Conservation (phyloP, 192 early-diverging fungal species). For the Helicostylum pulchrum region DNA sequence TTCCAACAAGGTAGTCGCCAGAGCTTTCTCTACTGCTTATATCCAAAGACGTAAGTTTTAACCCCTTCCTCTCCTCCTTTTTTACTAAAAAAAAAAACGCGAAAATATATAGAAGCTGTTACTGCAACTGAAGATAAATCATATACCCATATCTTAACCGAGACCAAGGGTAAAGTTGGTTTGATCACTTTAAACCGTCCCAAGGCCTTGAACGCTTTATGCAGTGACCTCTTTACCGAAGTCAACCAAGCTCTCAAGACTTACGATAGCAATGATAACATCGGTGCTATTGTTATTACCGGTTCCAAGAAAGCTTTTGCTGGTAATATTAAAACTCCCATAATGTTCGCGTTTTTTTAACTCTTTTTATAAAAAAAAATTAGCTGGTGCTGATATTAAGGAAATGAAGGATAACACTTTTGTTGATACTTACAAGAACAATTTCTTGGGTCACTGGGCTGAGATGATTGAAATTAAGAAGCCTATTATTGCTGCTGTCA, state of each 20-base stretch:
- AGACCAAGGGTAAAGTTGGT: slow-evolving; percentile 78
- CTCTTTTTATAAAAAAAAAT: not conserved
- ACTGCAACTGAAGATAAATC: slow-evolving; percentile 1
- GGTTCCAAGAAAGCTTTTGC: slow-evolving; percentile 97
- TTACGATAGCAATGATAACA: slow-evolving; percentile 69
- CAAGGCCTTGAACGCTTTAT: slow-evolving; percentile 96
- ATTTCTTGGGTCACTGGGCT: slow-evolving; percentile 95
- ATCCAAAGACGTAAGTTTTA: slow-evolving; percentile 25
- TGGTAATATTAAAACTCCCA: slow-evolving; percentile 50
- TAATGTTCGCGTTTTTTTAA: not conserved
- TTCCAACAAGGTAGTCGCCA: slow-evolving; percentile 13
- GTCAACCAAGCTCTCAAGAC: slow-evolving; percentile 81
- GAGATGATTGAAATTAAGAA: slow-evolving; percentile 88
- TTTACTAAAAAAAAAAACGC: not conserved
- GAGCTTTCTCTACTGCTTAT: slow-evolving; percentile 30
- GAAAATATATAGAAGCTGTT: slow-evolving; percentile 9
- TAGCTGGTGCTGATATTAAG: slow-evolving; percentile 97
- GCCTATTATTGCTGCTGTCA: slow-evolving; percentile 97
- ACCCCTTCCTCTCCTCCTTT: not conserved
- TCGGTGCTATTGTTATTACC: slow-evolving; percentile 93
- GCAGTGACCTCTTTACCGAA: slow-evolving; percentile 87
- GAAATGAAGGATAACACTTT: slow-evolving; percentile 92
- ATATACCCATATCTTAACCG: slow-evolving; percentile 56
- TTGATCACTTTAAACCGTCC: slow-evolving; percentile 90
- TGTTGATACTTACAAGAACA: slow-evolving; percentile 82